These are phyloP conservation scores for Carex scoparia DNA, from an alignment of 176 grass and related monocot species.

Conservation along the genomic window DNA sequence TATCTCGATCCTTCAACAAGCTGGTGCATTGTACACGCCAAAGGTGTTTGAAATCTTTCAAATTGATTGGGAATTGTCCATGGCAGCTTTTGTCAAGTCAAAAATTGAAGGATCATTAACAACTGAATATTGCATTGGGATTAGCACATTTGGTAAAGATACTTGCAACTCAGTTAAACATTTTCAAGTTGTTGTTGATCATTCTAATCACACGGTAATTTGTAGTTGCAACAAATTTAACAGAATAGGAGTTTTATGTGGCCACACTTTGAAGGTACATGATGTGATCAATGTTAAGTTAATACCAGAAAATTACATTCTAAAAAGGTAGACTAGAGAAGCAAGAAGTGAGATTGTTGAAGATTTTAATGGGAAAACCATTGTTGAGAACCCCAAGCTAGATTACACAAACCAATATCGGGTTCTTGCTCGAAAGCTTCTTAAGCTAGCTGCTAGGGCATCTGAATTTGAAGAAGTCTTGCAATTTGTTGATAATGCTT, in stretches of 20 bases:
- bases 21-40: too few species aligned
- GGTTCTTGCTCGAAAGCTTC: neutral
- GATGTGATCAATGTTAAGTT: neutral
- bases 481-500: too few species aligned
- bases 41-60: too few species aligned
- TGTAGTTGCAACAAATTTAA: constrained; percentile 7
- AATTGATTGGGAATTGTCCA: too few species aligned
- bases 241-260: neutral
- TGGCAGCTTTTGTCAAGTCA: too few species aligned
- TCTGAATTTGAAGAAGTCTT: too few species aligned
- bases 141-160: too few species aligned
- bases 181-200: too few species aligned
- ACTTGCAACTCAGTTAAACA: too few species aligned
- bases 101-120: neutral
- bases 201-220: neutral
- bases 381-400: neutral
- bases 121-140: too few species aligned
- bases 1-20: too few species aligned
- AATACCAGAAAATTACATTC: neutral
- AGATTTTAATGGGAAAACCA: neutral
- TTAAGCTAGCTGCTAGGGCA: neutral
- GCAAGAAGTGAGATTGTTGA: neutral
- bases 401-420: neutral
- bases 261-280: neutral
- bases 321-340: neutral